Percentiles rank a stretch among this genome's conserved stretches.
phyloP scores from a whole-genome alignment of 176 grass and related monocot genomes.

The Microstegium vimineum region DNA sequence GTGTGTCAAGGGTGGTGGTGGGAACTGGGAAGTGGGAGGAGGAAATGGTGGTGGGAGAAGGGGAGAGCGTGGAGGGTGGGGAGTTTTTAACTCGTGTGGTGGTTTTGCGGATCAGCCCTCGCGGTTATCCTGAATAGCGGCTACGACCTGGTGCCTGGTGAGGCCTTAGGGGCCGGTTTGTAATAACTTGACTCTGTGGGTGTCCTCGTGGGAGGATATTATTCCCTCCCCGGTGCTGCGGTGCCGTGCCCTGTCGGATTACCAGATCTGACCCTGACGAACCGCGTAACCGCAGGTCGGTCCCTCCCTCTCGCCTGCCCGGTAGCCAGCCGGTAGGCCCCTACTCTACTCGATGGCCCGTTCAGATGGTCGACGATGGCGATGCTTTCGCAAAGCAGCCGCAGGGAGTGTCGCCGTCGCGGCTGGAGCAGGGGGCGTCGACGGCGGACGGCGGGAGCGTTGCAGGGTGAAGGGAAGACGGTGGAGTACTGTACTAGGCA shows the following conservation, averaged over 20 bases:
- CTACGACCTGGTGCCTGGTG: too few relatives aligned
- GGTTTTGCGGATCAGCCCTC: background rate
- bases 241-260: background rate
- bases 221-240: too few relatives aligned
- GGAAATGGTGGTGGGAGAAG: background rate
- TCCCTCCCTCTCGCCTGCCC: background rate
- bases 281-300: conserved; percentile 1
- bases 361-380: too few relatives aligned
- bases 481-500: too few relatives aligned
- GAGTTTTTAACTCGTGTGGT: background rate
- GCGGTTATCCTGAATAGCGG: fast-evolving
- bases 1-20: background rate
- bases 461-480: too few relatives aligned
- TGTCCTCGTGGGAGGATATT: background rate
- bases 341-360: too few relatives aligned
- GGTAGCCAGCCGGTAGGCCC: background rate
- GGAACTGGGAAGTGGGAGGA: background rate
- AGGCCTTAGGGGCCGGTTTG: too few relatives aligned
- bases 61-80: background rate
- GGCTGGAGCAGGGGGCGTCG: too few relatives aligned
- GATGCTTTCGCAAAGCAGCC: too few relatives aligned
- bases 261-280: conserved; percentile 25
- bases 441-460: background rate
- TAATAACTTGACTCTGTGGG: fast-evolving
- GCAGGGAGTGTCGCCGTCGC: too few relatives aligned